A percentile compares a stretch with the other conserved stretches of the same genome.
phyloP scores from a whole-genome alignment of 225 moss, liverwort and hornwort species.

The Thuidium tamariscinum region DNA sequence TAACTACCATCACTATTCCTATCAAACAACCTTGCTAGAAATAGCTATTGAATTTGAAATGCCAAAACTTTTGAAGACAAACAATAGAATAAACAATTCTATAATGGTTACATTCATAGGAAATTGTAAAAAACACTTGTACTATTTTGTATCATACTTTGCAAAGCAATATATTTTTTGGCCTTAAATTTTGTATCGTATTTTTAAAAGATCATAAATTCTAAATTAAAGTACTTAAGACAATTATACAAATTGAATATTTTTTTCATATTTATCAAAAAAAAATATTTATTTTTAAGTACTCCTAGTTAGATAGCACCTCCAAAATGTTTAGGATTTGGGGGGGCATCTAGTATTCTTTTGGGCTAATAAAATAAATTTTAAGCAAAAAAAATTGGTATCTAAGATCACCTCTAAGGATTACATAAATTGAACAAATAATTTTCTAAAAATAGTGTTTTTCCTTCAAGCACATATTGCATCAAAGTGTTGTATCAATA shows the following conservation, averaged over 20 bases:
- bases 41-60: accelerated
- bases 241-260: background rate
- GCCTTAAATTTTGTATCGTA: background rate
- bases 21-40: background rate
- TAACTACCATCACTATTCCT: no score
- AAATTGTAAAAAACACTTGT: background rate
- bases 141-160: background rate
- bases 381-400: no score
- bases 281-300: no score
- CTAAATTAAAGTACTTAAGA: accelerated
- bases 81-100: accelerated
- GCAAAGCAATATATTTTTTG: background rate
- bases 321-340: no score
- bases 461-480: accelerated
- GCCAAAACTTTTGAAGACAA: background rate
- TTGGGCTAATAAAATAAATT: no score
- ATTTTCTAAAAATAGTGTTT: no score
- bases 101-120: background rate
- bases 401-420: no score
- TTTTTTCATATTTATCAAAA: background rate
- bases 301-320: background rate
- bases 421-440: no score
- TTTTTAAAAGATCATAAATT: background rate
- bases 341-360: background rate
- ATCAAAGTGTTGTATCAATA: no score